Evolutionary conservation across 257 asterid species (phyloP).

Genomic region (Cruciata laevipes): DNA sequence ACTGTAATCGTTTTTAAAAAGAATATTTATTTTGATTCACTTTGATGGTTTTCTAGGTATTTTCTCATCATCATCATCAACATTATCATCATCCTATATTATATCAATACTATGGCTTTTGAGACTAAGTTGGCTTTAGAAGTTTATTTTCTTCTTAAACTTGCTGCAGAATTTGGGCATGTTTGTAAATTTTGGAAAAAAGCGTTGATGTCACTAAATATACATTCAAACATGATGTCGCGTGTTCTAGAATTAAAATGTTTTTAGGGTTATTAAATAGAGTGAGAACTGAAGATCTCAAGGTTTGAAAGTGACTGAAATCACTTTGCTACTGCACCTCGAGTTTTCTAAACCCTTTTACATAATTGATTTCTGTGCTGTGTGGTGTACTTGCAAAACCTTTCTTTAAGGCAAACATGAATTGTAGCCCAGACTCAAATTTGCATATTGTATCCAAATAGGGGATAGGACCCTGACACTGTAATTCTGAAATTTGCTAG

Average conservation of each 20-base stretch:
- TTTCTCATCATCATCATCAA: neutral
- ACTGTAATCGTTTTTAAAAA: neutral
- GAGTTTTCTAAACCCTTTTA: slow-evolving; percentile 3
- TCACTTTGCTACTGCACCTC: neutral
- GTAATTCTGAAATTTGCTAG: neutral
- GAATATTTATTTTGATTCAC: neutral
- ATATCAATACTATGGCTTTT: neutral
- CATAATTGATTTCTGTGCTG: neutral
- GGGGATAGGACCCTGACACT: too few species aligned
- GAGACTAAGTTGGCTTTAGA: neutral
- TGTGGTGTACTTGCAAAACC: neutral
- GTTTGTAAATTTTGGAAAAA: neutral
- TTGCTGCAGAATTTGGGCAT: neutral
- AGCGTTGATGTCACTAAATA: neutral
- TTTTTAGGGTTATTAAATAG: neutral
- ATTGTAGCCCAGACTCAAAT: neutral
- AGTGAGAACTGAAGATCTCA: neutral
- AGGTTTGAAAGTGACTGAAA: neutral
- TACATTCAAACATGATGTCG: neutral
- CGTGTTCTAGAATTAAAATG: neutral
- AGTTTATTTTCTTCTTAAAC: neutral
- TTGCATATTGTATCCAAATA: neutral
- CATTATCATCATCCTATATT: too few species aligned
- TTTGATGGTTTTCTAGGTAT: neutral
- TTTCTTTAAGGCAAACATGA: neutral